These are phyloP conservation scores for Plasmodium coatneyi DNA, from an alignment of 169 alveolate genomes.

Conservation along the genomic window DNA sequence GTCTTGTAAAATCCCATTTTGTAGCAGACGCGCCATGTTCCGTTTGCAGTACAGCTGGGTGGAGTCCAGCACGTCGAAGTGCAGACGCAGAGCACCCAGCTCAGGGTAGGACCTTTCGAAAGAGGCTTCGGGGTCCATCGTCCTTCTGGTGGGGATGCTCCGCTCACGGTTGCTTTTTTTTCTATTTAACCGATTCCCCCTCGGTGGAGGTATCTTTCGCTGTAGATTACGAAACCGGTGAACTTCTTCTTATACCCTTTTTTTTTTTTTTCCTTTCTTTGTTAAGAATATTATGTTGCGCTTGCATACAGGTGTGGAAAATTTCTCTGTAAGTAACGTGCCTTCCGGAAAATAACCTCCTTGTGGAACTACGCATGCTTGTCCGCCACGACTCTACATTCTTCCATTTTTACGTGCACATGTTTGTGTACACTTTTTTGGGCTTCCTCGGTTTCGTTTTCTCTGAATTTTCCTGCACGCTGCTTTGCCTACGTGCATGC, in stretches of 20 bases:
- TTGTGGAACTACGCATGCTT: not conserved
- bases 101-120: not conserved
- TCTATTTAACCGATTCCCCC: not conserved
- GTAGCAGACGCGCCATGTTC: slow-evolving; percentile 41
- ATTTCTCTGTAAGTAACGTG: not conserved
- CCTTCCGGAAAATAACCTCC: not conserved
- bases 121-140: not conserved
- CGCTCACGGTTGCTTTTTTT: not conserved
- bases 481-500: not conserved
- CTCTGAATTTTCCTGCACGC: not conserved
- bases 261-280: not conserved
- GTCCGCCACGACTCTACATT: not conserved
- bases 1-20: slow-evolving; percentile 21
- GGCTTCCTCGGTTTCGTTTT: not conserved
- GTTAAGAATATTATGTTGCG: not conserved
- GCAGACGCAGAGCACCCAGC: not conserved
- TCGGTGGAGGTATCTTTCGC: not conserved
- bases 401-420: not conserved
- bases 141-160: not conserved
- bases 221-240: not conserved
- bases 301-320: not conserved
- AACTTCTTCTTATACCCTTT: not conserved
- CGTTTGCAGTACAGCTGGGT: slow-evolving; percentile 79
- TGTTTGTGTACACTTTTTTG: not conserved
- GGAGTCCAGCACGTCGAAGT: slow-evolving; percentile 77